phyloP scores from a whole-genome alignment of 164 flowering plant species.

The Piper longum region DNA sequence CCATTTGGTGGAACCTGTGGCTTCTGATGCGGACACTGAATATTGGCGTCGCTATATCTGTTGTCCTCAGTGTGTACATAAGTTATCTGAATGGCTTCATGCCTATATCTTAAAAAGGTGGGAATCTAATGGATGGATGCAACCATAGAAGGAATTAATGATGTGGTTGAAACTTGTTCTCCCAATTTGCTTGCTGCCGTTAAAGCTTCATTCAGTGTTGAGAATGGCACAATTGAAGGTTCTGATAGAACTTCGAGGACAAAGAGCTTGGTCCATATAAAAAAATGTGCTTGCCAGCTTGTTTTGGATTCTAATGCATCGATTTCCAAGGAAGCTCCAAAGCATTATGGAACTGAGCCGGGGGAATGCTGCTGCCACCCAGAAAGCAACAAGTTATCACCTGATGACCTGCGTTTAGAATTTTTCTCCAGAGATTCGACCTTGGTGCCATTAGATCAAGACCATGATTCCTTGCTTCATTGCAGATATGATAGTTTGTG shows the following conservation, averaged over 20 bases:
- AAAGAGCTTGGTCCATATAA: background rate
- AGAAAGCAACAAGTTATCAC: conserved; percentile 7
- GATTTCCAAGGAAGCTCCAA: conserved; percentile 15
- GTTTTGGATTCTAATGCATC: background rate
- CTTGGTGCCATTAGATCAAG: conserved; percentile 31
- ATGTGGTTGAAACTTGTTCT: conserved; percentile 54
- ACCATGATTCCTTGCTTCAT: conserved; percentile 35
- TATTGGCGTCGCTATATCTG: conserved; percentile 39
- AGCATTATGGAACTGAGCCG: conserved; percentile 12
- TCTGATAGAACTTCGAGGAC: background rate
- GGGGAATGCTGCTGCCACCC: conserved; percentile 59
- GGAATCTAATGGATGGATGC: conserved; percentile 21
- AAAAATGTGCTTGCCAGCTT: conserved; percentile 7
- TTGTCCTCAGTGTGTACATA: conserved; percentile 44
- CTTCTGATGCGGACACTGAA: conserved; percentile 15
- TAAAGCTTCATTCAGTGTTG: conserved; percentile 20
- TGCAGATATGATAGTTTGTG: conserved; percentile 64
- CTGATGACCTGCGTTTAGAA: conserved; percentile 14
- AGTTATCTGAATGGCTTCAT: conserved; percentile 29
- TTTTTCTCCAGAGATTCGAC: conserved; percentile 59
- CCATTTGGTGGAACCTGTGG: conserved; percentile 4
- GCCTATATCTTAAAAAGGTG: conserved; percentile 30
- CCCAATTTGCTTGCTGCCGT: conserved; percentile 40
- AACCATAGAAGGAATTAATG: conserved; percentile 63
- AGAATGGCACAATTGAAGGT: conserved; percentile 9